Evolutionary conservation across 805 yeast species (phyloP).

Genomic region (Ogataea methanolica): DNA sequence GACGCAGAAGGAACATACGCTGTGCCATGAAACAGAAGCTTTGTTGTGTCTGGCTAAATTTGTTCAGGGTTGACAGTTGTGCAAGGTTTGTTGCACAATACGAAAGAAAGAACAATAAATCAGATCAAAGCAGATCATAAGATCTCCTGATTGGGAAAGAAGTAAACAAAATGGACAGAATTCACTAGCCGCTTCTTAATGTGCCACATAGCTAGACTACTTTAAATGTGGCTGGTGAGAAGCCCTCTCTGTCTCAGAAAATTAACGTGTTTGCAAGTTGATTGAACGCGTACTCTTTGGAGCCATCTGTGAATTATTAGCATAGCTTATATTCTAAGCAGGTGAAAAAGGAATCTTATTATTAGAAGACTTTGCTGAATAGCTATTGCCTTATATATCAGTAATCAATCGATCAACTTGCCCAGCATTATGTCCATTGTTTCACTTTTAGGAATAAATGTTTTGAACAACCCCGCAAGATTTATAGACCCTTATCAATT

Average conservation of each 20-base stretch:
- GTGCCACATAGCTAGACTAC: neutral
- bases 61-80: neutral
- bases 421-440: constrained; percentile 74
- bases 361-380: neutral
- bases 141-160: neutral
- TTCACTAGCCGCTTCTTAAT: neutral
- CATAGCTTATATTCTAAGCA: neutral
- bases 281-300: neutral
- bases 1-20: neutral
- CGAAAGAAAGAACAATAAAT: neutral
- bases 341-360: neutral
- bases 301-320: too few species aligned
- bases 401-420: neutral
- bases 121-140: neutral
- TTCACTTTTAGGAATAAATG: constrained; percentile 85
- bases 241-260: neutral
- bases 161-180: neutral
- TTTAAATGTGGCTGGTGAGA: neutral
- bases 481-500: constrained; percentile 92
- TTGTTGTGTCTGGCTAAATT: neutral
- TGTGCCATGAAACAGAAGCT: neutral
- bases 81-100: neutral
- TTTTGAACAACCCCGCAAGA: constrained; percentile 90
- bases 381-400: neutral
- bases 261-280: neutral